Base-by-base conservation (phyloP, 768 basidiomycete species). In the Trametes cinnabarina region DNA sequence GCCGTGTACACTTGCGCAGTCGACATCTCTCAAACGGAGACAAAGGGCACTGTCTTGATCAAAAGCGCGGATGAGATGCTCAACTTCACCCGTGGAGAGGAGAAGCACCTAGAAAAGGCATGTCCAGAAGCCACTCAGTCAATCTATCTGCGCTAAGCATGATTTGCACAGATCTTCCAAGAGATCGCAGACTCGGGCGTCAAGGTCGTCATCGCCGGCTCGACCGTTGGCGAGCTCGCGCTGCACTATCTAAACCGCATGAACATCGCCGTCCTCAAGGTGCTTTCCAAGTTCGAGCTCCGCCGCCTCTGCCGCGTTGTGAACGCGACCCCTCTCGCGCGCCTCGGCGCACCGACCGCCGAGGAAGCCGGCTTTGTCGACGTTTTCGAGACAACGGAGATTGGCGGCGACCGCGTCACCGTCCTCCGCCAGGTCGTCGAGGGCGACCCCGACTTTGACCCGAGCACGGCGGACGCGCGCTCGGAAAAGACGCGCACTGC, bases 321-420 rank as follows among this genome's bases (percentile, higher is more conserved):
- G 64, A 92, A 92, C 61, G 97, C 96, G 11, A 97, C 94, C 0
- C 97, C 97, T 3, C 86, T 99, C 50, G 95, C 97, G 1, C 89
- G 97, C 44, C 81, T 99, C 60, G 97, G 97, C 57, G 92, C 94
- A 0, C 97, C 97, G 4, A 98, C 93, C 12, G 84, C 94, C 0
- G 97, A 99, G 72, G 97, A 99, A 75, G 93, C 92, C 20, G 97
- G 97, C 42, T 86, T 80, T 66, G 85, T 96, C 62, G 97, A 98
- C 68, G 80, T 98, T 20, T 91, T 98, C 69, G 97, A 99, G 79
- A 92, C 90, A 25, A 84, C 88, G 57, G 97, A 99, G 72, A 88
- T 99, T 66, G 97, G 97, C 42, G 96, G 97, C 5, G 97, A 99
- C 75, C 88, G 96, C 55, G 97, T 98, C 48, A 98, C 95, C 0